Evolutionary conservation across 2,329 filamentous ascomycete species (phyloP), one percentile per base, ranked within the genome.

Genomic region (Cadophora malorum): DNA sequence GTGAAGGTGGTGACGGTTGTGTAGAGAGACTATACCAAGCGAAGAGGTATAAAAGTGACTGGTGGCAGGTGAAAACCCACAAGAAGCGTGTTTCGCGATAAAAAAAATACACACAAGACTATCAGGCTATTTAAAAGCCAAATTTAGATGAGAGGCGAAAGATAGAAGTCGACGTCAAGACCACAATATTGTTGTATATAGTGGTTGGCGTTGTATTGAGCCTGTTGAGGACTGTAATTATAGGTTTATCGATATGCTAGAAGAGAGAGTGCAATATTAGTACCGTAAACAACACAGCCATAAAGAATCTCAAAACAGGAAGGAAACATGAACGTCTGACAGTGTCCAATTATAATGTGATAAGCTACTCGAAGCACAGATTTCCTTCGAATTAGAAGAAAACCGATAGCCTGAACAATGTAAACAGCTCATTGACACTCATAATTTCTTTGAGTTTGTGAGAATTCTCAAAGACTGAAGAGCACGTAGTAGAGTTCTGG

Each of bases 231-330:
- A 25, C n/a, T 25, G 14, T n/a, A 23, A 59, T 59, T 59, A 59
- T 41, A 59, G 35, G n/a, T 59, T 38, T 38, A 25, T 41, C 55
- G n/a, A 59, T 25, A n/a, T n/a, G 41, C 55, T 59, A 41, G 31
- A 38, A 59, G 33, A 14, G 4, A 23, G n/a, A 10, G 16, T n/a
- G 25, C n/a, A 3, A 25, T 23, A 12, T 59, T 21, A 59, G 55
- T 19, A 59, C 7, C n/a, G n/a, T n/a, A n/a, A n/a, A n/a, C n/a
- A n/a, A n/a, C 35, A 10, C 5, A 23, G n/a, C 21, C 21, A 41
- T 23, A n/a, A 41, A 7, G 21, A 3, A 59, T 14, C 0, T 59
- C 21, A 16, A 41, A 25, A n/a, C 41, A 28, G 28, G 4, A 25
- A 12, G 35, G 41, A n/a, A 35, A 14, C 35, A 31, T 31, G 6